Base-by-base conservation (phyloP, 2,329 filamentous ascomycete species). In the Celoporthe dispersa region DNA sequence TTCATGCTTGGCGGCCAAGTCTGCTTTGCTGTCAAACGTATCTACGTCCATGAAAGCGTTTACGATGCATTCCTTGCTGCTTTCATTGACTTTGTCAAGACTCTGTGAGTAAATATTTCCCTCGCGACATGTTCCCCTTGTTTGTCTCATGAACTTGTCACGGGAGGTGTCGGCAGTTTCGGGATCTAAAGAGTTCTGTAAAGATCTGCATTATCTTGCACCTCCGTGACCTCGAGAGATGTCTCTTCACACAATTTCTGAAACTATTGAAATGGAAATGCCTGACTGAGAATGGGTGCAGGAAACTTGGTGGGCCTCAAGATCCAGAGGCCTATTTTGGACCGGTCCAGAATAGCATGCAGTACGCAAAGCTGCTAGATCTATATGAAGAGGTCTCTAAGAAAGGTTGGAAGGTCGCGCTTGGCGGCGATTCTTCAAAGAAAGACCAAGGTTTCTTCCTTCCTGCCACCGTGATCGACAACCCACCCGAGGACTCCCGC, bases 1-100 rank as follows among this genome's bases (percentile, higher is more conserved):
- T 89, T 90, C 78, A 80, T 87, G 68, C 88, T 90, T 80, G 83
- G 84, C 2, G 87, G 87, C 9, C 87, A 90, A 75, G 81, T 87
- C 63, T 88, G 86, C 75, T 80, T 87, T 55, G 81, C 81, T 57
- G 84, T 80, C 60, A 87, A 87, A 77, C 82, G 86, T 9, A 81
- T 88, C 70, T 88, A 86, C 77, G 84, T 88, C 63, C 86, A 88
- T 77, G 79, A 85, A 70, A 77, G 79, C 66, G 86, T 88, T 75
- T 86, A 86, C 76, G 77, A 82, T 60, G 74, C 79, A 37, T 87
- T 87, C 75, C 75, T 82, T 11, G 75, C 81, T 67, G 82, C 80
- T 39, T 81, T 85, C 80, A 85, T 82, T 70, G 81, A 80, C 66
- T 82, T 83, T 60, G 82, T 84, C 3, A 81, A 84, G 68, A 70